Conservation (phyloP, 352 stramenopile species). For the Phytophthora agathidicida region DNA sequence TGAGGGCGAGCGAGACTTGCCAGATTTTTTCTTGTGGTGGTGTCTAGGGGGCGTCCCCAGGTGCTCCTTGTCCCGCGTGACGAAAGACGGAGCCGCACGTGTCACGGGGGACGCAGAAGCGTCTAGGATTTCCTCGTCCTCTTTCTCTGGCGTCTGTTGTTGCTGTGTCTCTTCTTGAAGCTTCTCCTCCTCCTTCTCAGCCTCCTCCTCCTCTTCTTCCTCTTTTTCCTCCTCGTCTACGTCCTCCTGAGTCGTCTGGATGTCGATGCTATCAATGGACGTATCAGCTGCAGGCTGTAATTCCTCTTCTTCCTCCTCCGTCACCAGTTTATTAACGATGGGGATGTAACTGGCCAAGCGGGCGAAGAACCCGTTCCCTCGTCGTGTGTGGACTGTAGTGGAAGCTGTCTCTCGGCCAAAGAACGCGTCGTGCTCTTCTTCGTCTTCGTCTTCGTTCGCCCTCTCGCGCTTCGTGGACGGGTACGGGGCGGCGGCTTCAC, state of each 20-base stretch:
- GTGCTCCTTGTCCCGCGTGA: slow-evolving; percentile 21
- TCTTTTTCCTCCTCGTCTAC: slow-evolving; percentile 29
- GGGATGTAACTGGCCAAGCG: slow-evolving; percentile 73
- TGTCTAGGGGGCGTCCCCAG: slow-evolving; percentile 12
- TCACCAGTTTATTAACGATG: slow-evolving; percentile 60
- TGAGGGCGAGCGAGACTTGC: slow-evolving; percentile 31
- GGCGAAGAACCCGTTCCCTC: slow-evolving; percentile 47
- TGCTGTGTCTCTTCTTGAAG: slow-evolving; percentile 11
- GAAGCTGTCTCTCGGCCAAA: slow-evolving; percentile 5
- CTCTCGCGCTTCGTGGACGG: slow-evolving; percentile 19
- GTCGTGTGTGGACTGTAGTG: slow-evolving; percentile 4
- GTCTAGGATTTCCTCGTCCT: slow-evolving; percentile 33
- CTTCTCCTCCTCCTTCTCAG: slow-evolving; percentile 21
- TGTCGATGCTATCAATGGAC: slow-evolving; percentile 15
- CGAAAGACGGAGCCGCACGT: slow-evolving; percentile 20
- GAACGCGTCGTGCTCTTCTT: slow-evolving; percentile 24
- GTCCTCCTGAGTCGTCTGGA: slow-evolving; percentile 36
- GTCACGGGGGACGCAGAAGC: slow-evolving; percentile 12
- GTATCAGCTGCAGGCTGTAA: slow-evolving; percentile 11
- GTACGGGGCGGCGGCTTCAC: slow-evolving; percentile 48
- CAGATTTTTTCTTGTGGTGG: slow-evolving; percentile 15
- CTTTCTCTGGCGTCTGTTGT: slow-evolving; percentile 17
- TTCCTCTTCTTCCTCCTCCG: slow-evolving; percentile 27
- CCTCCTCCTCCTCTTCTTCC: slow-evolving; percentile 9
- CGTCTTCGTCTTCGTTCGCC: slow-evolving; percentile 11